Conservation (phyloP, 331 rosid genomes). For the Quercus lobata region DNA sequence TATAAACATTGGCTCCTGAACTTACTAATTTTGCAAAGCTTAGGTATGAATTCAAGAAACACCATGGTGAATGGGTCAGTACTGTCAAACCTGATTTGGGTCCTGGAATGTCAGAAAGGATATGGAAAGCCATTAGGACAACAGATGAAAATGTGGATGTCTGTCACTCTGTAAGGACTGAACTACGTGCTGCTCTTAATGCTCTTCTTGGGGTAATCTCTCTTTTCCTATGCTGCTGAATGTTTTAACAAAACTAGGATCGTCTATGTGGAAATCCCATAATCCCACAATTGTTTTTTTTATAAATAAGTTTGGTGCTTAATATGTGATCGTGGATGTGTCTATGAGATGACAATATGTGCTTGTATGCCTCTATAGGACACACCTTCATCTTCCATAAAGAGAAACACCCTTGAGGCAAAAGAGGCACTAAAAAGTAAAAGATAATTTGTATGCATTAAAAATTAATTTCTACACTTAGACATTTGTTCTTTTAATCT, state of each 20-base stretch:
- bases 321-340: not conserved
- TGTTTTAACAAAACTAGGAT: not conserved
- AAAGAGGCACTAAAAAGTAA: not conserved
- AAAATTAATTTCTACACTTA: not conserved
- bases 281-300: not conserved
- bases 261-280: not conserved
- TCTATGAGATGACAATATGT: not conserved
- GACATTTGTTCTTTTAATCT: not conserved
- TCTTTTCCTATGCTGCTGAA: not conserved
- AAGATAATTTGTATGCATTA: not conserved
- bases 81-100: too few species aligned
- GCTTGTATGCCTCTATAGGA: not conserved
- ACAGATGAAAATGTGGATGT: too few species aligned
- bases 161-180: too few species aligned
- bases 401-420: not conserved
- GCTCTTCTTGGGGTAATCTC: too few species aligned
- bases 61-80: too few species aligned
- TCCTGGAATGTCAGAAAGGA: too few species aligned
- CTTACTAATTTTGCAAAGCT: too few species aligned
- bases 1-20: too few species aligned
- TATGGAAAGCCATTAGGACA: too few species aligned
- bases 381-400: not conserved
- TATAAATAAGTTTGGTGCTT: not conserved
- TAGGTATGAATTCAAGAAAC: too few species aligned
- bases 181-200: too few species aligned